phyloP scores from a whole-genome alignment of 257 asterid species.

The Nicotiana benthamiana region DNA sequence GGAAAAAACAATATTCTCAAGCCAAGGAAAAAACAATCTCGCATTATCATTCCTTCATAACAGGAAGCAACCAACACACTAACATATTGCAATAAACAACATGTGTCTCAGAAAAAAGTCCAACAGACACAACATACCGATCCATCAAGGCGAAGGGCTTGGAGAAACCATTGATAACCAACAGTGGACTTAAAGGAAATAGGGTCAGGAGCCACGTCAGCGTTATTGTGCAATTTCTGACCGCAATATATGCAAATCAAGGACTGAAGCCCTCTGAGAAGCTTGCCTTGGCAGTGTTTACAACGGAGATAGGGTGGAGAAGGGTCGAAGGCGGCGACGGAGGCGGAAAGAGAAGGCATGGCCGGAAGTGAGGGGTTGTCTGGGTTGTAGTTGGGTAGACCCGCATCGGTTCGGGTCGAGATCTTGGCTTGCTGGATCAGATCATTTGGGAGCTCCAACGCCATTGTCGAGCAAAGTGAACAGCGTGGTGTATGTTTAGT shows the following conservation, averaged over 20 bases:
- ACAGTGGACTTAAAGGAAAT: constrained; percentile 51
- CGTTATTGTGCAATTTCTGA: constrained; percentile 30
- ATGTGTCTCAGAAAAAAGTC: background rate
- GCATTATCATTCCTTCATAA: background rate
- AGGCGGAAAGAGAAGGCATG: constrained; percentile 58
- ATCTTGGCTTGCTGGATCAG: constrained; percentile 62
- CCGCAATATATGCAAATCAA: constrained; percentile 73
- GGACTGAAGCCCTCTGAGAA: constrained; percentile 67
- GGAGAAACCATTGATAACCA: constrained; percentile 68
- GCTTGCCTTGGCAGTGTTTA: constrained; percentile 59
- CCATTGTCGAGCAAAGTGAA: constrained; percentile 24
- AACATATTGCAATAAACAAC: background rate
- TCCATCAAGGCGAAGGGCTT: constrained; percentile 73
- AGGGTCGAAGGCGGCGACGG: constrained; percentile 48
- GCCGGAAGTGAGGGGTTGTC: constrained; percentile 44
- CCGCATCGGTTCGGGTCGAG: constrained; percentile 61
- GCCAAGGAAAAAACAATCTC: background rate
- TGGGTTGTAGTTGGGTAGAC: constrained; percentile 54
- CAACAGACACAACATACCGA: constrained; percentile 45
- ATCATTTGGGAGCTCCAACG: constrained; percentile 41
- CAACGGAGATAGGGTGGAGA: constrained; percentile 66
- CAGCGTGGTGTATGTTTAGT: background rate
- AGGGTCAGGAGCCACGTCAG: constrained; percentile 40
- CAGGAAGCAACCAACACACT: background rate
- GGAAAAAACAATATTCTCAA: background rate